Evolutionary conservation across 176 grass and related monocot species (phyloP), one percentile per base, ranked within the genome.

Genomic region (Phragmites australis): DNA sequence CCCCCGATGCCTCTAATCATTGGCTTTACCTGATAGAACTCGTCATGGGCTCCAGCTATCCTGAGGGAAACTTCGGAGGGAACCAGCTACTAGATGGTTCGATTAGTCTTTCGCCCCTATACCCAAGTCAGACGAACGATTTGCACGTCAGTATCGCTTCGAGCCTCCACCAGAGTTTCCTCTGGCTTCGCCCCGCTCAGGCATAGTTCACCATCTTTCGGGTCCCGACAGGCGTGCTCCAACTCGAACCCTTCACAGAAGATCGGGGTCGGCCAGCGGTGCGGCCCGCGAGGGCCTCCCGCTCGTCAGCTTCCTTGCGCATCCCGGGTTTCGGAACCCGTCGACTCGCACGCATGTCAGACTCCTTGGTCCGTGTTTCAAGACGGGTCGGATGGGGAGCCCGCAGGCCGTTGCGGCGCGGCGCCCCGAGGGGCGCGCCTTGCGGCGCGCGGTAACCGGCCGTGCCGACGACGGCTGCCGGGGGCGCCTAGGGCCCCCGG

Each of bases 281-380:
- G 66, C 21, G 40, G 3, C 65, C 19, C 10, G 65, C 41, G 39
- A 67, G 7, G 43, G 43, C 43, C 43, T 70, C 83, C 83, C 74
- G 83, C 83, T 85, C 74, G 41, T 86, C 75, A 73, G 75, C 75
- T 86, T 86, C 83, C 52, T 84, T 84, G 71, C 81, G 75, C 83
- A 75, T 87, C 34, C 51, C 70, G 41, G 85, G 85, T 87, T 87
- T 82, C 15, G 43, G 87, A 68, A 78, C 86, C 78, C 76, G 43
- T 83, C 56, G 80, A 87, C 90, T 89, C 83, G 69, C 87, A 87
- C 62, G 83, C 91, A 87, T 90, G 84, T 87, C 87, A 79, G 84
- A 93, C 91, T 94, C 88, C 91, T 94, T 91, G 83, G 86, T 94
- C 84, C 81, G 72, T 91, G 84, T 90, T 93, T 93, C 85, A 93